Base-by-base conservation (phyloP, 768 basidiomycete species). In the Cyclocybe aegerita region DNA sequence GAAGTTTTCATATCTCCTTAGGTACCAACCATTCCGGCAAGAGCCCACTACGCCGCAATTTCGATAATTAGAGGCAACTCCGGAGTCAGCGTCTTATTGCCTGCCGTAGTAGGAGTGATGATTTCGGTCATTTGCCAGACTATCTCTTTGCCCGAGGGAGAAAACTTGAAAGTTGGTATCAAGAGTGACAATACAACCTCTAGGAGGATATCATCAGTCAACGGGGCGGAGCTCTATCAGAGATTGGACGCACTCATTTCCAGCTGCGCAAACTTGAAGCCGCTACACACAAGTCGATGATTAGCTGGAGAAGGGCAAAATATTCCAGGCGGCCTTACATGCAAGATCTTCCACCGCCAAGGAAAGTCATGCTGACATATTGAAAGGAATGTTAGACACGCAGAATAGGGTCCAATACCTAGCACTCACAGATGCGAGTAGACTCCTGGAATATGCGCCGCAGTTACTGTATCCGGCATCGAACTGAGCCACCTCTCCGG, bases 401-500 rank as follows among this genome's bases (percentile, higher is more conserved):
- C 8, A 36, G 5, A 35, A 10, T 12, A 8, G n/a, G 23, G 5
- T 1, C 23, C 5, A 17, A 31, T 3, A 29, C 17, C 7, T 9
- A 2, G n/a, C 4, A 58, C 65, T 46, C 42, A 66, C 74, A 75
- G 57, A 42, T 73, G 66, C 0, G 75, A 71, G 53, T 74, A 76
- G 2, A 75, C 53, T 2, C 76, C 77, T 2, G 76, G 76, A 9
- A 77, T 59, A 8, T 64, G 67, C 2, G 70, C 70, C n/a, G 62
- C 58, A 4, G 53, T 50, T 6, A 73, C 62, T 14, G 52, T 52
- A n/a, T 62, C 53, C 8, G 58, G 61, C 12, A 62, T 46, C 9
- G 49, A 55, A 1, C 60, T 57, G 6, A 78, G 58, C 78, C 79
- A 81, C 11, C 78, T 60, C 49, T 78, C 75, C 0, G 77, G 78